Percentiles rank a stretch among this genome's conserved stretches.
Conservation (phyloP, 2,329 filamentous ascomycete genomes). For the Penicillium vulpinum region DNA sequence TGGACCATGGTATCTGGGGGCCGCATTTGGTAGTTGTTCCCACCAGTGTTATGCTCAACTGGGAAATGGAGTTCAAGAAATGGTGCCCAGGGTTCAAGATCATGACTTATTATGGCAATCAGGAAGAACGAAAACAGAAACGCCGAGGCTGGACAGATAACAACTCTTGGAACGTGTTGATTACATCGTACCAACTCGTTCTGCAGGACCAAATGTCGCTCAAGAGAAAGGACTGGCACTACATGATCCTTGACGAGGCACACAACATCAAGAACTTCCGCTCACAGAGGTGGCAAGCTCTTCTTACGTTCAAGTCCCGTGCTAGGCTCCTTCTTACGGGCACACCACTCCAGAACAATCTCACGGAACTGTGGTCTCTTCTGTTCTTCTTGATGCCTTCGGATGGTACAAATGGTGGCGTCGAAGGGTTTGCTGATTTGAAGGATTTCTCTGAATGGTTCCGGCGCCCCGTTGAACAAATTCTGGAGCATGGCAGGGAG, state of each 20-base stretch:
- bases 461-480: conserved; percentile 91
- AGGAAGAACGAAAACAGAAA: conserved; percentile 88
- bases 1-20: conserved; percentile 88
- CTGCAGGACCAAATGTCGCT: conserved; percentile 92
- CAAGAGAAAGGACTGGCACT: conserved; percentile 91
- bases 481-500: conserved; percentile 89
- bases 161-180: conserved; percentile 93
- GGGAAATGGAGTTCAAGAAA: conserved; percentile 99
- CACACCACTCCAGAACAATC: conserved; percentile 93
- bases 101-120: conserved; percentile 90
- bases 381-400: conserved; percentile 96
- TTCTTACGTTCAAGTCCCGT: conserved; percentile 89
- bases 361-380: conserved; percentile 95
- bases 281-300: conserved; percentile 92
- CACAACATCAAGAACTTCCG: conserved; percentile 99
- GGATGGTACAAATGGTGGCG: conserved; percentile 68
- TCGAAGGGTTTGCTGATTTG: conserved; percentile 90
- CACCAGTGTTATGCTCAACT: conserved; percentile 97
- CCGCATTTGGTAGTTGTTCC: conserved; percentile 95
- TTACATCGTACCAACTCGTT: conserved; percentile 96
- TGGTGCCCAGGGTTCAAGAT: conserved; percentile 97
- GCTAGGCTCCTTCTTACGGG: conserved; percentile 86
- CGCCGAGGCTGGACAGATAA: conserved; percentile 91
- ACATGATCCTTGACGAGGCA: conserved; percentile 96
- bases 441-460: conserved; percentile 97